Base-by-base conservation (phyloP, 306 rosid genomes). In the Ammopiptanthus mongolicus region DNA sequence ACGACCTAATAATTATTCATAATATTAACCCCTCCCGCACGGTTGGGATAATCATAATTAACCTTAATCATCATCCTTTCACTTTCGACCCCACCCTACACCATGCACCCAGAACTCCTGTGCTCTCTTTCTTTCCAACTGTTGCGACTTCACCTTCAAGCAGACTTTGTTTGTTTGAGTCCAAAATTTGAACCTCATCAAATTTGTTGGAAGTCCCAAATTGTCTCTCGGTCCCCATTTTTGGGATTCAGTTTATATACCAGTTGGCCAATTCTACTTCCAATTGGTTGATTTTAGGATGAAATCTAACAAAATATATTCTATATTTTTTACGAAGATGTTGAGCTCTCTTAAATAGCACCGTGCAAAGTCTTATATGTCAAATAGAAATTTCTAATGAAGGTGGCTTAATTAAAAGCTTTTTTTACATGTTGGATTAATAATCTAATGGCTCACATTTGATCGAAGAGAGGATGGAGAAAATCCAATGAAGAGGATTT, bases 1-100 rank as follows among this genome's bases (percentile, higher is more conserved):
- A 84, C 77, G 68, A 78, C 39, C 76, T 71, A 80, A 84, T 84
- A 71, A 84, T 79, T 68, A 57, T 79, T 62, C 25, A 44, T 19
- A 44, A 46, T 19, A 22, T 36, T 10, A 17, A 15, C 31, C 31
- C 29, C 1, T 48, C 73, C 68, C 77, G 66, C 78, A 83, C 79
- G 71, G 81, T 11, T 51, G 19, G 5, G 42, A 29, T 19, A 3
- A 3, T 6, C 66, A 41, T 53, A 51, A 78, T 57, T 57, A 28
- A 17, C 73, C 55, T 51, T 52, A 4, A 22, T 68, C 75, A 52
- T 75, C 84, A 47, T 39, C 67, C 79, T 74, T 80, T 53, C 77
- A n/a, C n/a, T n/a, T n/a, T n/a, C n/a, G n/a, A n/a, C n/a, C n/a
- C n/a, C n/a, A n/a, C n/a, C n/a, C 61, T 50, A 57, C 78, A 61